Base-by-base conservation (phyloP, 371 early-diverging fungal genomes). In the Mucor sp. region DNA sequence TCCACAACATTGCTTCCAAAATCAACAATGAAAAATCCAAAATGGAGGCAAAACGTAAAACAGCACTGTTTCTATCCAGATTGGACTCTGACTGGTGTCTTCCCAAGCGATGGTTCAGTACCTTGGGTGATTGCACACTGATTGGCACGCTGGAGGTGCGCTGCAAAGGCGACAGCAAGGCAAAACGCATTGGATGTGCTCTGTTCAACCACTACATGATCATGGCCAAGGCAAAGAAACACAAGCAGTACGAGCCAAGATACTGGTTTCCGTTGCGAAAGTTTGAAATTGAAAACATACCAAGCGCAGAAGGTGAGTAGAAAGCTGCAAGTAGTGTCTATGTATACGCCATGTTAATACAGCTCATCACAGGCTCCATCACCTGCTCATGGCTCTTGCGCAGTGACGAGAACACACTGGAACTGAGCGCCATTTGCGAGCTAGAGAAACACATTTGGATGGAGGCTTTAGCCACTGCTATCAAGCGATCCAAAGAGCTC, bases 231-330 rank as follows among this genome's bases (percentile, higher is more conserved):
- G 78, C 81, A 25, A 88, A 82, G 65, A 85, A 78, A 25, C 48
- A 74, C 12, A 80, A 77, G 11, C 65, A 67, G 15, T 88, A 84
- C 61, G 84, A 86, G 53, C 82, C 85, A 0, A 78, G 79, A 17
- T 78, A 84, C 43, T 88, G 87, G 85, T 77, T 88, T 39, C 87
- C 88, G 6, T 65, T 88, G 17, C 76, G 87, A 0, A 74, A 78
- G 15, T 85, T 85, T 72, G 81, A 80, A 1, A 59, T 83, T 14
- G 71, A 72, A 15, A 68, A 79, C 57, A 28, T 76, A 23, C 65
- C 70, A 11, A 77, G 75, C 58, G 68, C 70, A 53, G 74, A 71
- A 44, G 68, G 78, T 76, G 66, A 64, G 30, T 32, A 7, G 15
- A 60, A 4, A 33, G 33, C 9, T 6, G 33, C 9, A n/a, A n/a